Conservation (phyloP, 371 early-diverging fungal species). For the Lichtheimia ornata region DNA sequence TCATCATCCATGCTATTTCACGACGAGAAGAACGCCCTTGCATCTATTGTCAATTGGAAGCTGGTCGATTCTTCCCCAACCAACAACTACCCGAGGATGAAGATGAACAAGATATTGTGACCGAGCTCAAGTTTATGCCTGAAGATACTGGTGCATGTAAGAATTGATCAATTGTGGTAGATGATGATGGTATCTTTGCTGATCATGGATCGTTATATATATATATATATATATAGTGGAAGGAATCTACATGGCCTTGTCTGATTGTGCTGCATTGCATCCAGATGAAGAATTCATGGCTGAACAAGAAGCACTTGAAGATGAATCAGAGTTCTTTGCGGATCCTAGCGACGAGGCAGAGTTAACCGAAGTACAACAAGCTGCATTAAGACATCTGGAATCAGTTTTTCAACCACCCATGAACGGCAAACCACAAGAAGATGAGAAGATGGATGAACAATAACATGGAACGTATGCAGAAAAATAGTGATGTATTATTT, state of each 20-base stretch:
- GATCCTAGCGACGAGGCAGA: constrained; percentile 45
- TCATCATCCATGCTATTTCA: constrained; percentile 83
- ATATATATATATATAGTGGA: constrained; percentile 72
- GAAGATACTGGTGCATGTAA: constrained; percentile 62
- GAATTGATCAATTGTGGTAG: constrained; percentile 9
- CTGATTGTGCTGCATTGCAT: constrained; percentile 77
- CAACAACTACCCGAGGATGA: constrained; percentile 53
- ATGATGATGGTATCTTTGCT: background rate
- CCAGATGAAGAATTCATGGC: constrained; percentile 61
- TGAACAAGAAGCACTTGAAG: constrained; percentile 36
- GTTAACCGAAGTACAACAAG: constrained; percentile 46
- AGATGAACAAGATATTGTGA: constrained; percentile 55
- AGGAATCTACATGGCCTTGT: constrained; percentile 68
- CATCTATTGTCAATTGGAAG: constrained; percentile 79
- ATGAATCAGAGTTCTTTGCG: constrained; percentile 50
- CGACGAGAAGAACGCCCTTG: constrained; percentile 61
- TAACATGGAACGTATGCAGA: background rate
- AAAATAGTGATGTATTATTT: background rate
- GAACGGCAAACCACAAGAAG: constrained; percentile 9
- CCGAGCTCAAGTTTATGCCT: constrained; percentile 72
- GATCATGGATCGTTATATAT: background rate
- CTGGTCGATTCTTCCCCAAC: constrained; percentile 39
- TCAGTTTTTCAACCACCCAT: constrained; percentile 37
- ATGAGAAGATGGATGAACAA: constrained; percentile 19
- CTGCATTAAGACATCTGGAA: constrained; percentile 45